These are phyloP conservation scores for Pyrenochaeta sp. DNA, from an alignment of 2,329 filamentous ascomycete species.

Conservation along the genomic window DNA sequence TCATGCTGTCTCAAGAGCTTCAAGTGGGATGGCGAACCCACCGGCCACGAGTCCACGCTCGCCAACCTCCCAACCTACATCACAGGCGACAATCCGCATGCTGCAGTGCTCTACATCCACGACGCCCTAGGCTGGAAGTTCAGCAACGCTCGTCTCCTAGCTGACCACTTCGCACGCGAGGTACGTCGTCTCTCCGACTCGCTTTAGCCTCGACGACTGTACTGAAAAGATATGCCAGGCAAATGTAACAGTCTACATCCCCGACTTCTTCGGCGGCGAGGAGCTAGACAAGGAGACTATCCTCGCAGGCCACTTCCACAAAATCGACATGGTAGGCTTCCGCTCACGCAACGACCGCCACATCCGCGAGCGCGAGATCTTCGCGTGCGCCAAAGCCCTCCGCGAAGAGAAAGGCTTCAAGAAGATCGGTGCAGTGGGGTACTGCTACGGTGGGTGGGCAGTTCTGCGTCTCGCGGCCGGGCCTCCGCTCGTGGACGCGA, in stretches of 20 bases:
- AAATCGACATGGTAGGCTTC: slow-evolving; percentile 49
- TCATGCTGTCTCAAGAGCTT: slow-evolving; percentile 41
- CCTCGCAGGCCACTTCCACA: slow-evolving; percentile 10
- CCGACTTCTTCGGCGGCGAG: slow-evolving; percentile 48
- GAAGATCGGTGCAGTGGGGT: slow-evolving; percentile 53
- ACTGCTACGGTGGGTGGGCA: slow-evolving; percentile 54
- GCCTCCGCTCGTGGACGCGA: slow-evolving; percentile 25
- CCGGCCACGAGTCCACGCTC: slow-evolving; percentile 38
- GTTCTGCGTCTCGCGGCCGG: slow-evolving; percentile 24
- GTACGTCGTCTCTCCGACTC: no score
- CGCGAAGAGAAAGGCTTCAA: slow-evolving; percentile 13
- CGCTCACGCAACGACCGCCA: slow-evolving; percentile 40
- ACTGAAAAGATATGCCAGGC: no score
- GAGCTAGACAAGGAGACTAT: slow-evolving; percentile 11
- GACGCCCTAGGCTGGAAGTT: slow-evolving; percentile 55
- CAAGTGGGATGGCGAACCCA: slow-evolving; percentile 45
- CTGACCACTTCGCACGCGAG: slow-evolving; percentile 52
- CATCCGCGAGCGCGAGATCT: slow-evolving; percentile 45
- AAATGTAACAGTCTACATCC: slow-evolving; percentile 53
- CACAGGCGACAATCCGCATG: slow-evolving; percentile 46
- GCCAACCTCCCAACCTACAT: slow-evolving; percentile 48
- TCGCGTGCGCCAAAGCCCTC: slow-evolving; percentile 37
- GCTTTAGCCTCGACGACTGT: no score
- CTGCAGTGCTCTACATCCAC: slow-evolving; percentile 49
- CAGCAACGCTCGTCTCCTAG: slow-evolving; percentile 52